Evolutionary conservation across 2,329 filamentous ascomycete species (phyloP).

Genomic region (Colletotrichum abscissum): DNA sequence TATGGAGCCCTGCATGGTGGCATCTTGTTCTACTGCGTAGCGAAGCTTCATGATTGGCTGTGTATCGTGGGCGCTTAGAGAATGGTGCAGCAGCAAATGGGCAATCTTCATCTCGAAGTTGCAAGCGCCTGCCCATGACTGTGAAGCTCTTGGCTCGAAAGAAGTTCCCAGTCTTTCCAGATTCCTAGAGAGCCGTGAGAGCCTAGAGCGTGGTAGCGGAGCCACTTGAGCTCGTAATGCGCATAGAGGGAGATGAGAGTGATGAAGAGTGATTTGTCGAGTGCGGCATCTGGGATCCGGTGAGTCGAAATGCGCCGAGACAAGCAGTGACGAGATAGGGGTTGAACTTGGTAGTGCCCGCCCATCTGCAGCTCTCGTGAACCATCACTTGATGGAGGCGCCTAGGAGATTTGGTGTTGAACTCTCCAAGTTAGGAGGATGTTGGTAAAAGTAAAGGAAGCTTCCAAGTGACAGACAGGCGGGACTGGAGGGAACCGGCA

Average conservation of each 20-base stretch:
- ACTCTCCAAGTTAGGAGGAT: not conserved
- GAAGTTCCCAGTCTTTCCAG: not conserved
- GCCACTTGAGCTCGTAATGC: slow-evolving; percentile 25
- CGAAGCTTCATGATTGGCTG: slow-evolving; percentile 37
- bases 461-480: not conserved
- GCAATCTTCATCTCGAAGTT: slow-evolving; percentile 30
- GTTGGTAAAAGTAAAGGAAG: not conserved
- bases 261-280: slow-evolving; percentile 7
- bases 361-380: slow-evolving; percentile 8
- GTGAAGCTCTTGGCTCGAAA: slow-evolving; percentile 29
- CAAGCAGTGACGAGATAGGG: not conserved
- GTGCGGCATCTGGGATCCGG: slow-evolving; percentile 26
- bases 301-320: slow-evolving; percentile 31
- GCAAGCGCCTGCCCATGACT: slow-evolving; percentile 35
- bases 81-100: slow-evolving; percentile 24
- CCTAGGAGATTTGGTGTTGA: not conserved
- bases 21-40: slow-evolving; percentile 20
- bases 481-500: not conserved
- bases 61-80: slow-evolving; percentile 35
- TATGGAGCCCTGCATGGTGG: slow-evolving; percentile 35
- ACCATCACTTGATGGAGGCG: slow-evolving; percentile 31
- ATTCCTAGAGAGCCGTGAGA: slow-evolving; percentile 13
- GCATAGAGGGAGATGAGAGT: slow-evolving; percentile 20
- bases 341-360: not conserved
- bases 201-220: slow-evolving; percentile 19